Evolutionary conservation across 2,329 filamentous ascomycete genomes (phyloP), one percentile per base, ranked within the genome.

Genomic region (Aspergillus ustus): DNA sequence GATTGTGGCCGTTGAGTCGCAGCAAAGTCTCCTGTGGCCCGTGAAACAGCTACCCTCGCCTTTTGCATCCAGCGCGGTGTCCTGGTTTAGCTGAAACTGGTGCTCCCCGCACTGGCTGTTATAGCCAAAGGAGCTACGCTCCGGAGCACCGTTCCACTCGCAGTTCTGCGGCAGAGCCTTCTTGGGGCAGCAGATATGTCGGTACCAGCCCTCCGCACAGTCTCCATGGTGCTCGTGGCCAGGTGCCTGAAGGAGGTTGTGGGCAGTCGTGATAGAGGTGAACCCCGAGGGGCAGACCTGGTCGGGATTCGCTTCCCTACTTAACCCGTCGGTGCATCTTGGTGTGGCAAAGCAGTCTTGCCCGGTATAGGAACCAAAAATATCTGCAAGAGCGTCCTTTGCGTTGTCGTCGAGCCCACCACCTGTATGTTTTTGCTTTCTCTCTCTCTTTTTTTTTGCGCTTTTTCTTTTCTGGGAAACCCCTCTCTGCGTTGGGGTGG

Each of bases 171-270:
- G 71, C 66, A 73, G 70, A 2, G 62, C 46, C 7, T 67, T 63
- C n/a, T 45, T 68, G 2, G 71, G 73, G 51, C 69, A 74, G 64
- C 71, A 75, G 31, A 75, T 69, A 54, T 72, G 61, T 9, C 67
- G 70, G 20, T 56, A 73, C 62, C 60, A 67, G 3, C 71, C 68
- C 52, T 68, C 62, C 2, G 56, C 22, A 49, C 69, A 73, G 5
- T 60, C 55, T 1, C 60, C 63, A 22, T 52, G 37, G 17, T 46
- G 40, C n/a, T 55, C 49, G 15, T 63, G 22, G 9, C 37, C 52
- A 15, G 48, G 19, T 19, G 61, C 45, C 40, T 64, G 61, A 15
- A 64, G 17, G 17, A 62, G 63, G 15, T 51, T 29, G 53, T 65
- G 63, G 29, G 64, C 63, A n/a, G 60, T 66, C 19, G 44, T 44